phyloP scores from a whole-genome alignment of 2,329 filamentous ascomycete species.

The Sordariomycetes sp. region DNA sequence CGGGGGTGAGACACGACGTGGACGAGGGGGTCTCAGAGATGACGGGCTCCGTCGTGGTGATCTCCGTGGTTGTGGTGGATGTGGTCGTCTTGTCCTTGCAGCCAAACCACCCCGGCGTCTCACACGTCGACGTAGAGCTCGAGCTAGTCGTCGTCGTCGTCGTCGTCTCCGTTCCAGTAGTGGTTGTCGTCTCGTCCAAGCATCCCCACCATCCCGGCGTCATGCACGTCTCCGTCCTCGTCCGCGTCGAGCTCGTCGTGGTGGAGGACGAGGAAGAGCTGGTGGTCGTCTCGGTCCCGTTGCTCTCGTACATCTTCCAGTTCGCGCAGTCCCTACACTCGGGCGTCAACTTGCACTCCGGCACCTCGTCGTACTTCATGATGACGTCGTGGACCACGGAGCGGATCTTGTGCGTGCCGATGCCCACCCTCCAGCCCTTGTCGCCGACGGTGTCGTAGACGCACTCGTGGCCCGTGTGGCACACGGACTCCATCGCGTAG shows the following conservation, averaged over 20 bases:
- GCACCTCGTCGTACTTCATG: conserved; percentile 69
- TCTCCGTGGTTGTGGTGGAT: conserved; percentile 18
- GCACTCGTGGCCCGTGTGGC: conserved; percentile 80
- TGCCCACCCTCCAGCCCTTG: conserved; percentile 83
- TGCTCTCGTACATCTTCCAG: conserved; percentile 94
- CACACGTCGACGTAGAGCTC: conserved; percentile 42
- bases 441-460: conserved; percentile 88
- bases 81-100: conserved; percentile 40
- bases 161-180: conserved; percentile 20
- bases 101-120: conserved; percentile 56
- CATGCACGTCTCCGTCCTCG: conserved; percentile 75
- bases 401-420: conserved; percentile 84
- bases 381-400: conserved; percentile 83
- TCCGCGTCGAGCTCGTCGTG: conserved; percentile 46
- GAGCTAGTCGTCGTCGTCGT: conserved; percentile 35
- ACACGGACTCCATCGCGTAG: conserved; percentile 88
- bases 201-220: conserved; percentile 91
- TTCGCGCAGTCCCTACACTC: conserved; percentile 82
- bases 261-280: conserved; percentile 45
- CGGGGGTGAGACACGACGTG: conserved; percentile 32
- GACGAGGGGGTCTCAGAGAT: conserved; percentile 17
- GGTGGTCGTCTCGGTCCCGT: conserved; percentile 68
- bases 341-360: conserved; percentile 62
- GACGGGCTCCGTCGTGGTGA: conserved; percentile 14
- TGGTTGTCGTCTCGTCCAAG: conserved; percentile 53